A percentile compares a stretch with the other conserved stretches of the same genome.
Conservation (phyloP, 2,329 filamentous ascomycete genomes). For the Exserohilum turcica region DNA sequence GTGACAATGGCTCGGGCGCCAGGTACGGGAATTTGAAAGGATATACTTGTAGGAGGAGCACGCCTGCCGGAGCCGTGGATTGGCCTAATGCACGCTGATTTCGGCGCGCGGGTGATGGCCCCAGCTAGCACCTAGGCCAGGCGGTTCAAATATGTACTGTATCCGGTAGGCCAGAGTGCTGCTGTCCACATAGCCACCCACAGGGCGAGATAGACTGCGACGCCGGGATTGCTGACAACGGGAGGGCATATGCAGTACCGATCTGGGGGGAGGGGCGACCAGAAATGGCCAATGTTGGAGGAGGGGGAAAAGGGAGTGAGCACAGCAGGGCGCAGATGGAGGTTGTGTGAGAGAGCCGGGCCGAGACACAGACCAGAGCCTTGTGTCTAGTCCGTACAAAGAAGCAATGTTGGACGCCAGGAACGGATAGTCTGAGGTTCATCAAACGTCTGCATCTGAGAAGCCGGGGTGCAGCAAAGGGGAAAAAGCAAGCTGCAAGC, state of each 20-base stretch:
- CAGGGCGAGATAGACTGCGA: conserved; percentile 32
- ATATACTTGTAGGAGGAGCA: conserved; percentile 21
- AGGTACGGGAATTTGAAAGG: conserved; percentile 31
- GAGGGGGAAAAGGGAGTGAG: conserved; percentile 18
- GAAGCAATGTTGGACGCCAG: conserved; percentile 37
- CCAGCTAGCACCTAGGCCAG: conserved; percentile 43
- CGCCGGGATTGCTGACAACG: conserved; percentile 37
- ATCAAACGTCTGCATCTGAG: conserved; percentile 35
- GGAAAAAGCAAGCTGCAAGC: conserved; percentile 36
- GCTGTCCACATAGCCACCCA: conserved; percentile 10
- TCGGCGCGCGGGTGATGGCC: conserved; percentile 37
- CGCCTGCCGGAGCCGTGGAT: conserved; percentile 23
- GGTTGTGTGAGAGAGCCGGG: conserved; percentile 39
- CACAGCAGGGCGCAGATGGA: conserved; percentile 42
- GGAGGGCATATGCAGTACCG: conserved; percentile 34
- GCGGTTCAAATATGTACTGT: conserved; percentile 37
- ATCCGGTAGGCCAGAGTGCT: conserved; percentile 31
- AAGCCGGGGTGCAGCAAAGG: conserved; percentile 34
- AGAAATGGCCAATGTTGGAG: conserved; percentile 40
- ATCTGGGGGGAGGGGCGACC: conserved; percentile 48
- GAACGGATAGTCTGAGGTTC: conserved; percentile 36
- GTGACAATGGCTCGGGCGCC: conserved; percentile 36
- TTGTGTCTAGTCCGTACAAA: conserved; percentile 35
- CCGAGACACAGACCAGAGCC: conserved; percentile 30
- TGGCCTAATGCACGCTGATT: conserved; percentile 35